Evolutionary conservation across 2,329 filamentous ascomycete genomes (phyloP), one percentile per base, ranked within the genome.

Genomic region (Sporothrix curviconia): DNA sequence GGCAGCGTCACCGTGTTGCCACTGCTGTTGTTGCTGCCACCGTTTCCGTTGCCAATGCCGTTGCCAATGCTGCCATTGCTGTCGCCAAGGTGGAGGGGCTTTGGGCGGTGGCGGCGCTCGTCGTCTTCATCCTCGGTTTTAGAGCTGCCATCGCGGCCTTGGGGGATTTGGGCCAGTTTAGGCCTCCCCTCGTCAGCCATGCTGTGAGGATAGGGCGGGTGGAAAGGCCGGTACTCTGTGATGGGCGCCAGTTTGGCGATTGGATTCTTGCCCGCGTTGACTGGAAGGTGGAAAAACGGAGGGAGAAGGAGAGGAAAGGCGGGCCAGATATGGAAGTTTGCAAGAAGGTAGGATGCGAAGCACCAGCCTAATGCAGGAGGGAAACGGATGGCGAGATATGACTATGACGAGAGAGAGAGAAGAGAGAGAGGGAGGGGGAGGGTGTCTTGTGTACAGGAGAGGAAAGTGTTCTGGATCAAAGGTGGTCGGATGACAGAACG

Each of bases 101-200:
- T 55, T 6, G 61, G 56, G 11, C 55, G 59, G 37, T 52, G 57
- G 14, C 42, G 59, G 15, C 49, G 57, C 9, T 62, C 59, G 9
- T 59, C 56, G 2, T 62, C 60, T 3, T 63, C 60, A 1, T 62
- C 61, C 22, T 62, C 61, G 2, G 52, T 19, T 24, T 62, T 60
- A 30, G 56, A 25, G 5, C 44, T 39, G 30, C 39, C 43, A 7
- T 60, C 60, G 19, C 60, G 60, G n/a, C 56, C 60, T 22, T 59
- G 56, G 1, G 60, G 54, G 11, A 58, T 60, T 25, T 60, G 60
- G 30, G 52, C 51, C 46, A 52, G 39, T 19, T 58, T 60, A 15
- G 61, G 58, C 57, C 60, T 50, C 22, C 34, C 60, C 55, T 63
- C 61, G 34, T 63, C 60, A 60, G 60, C 58, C 61, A 63, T 63